Percentiles rank a stretch among this genome's conserved stretches.
phyloP scores from a whole-genome alignment of 768 basidiomycete species.

The Mycena epipterygia region DNA sequence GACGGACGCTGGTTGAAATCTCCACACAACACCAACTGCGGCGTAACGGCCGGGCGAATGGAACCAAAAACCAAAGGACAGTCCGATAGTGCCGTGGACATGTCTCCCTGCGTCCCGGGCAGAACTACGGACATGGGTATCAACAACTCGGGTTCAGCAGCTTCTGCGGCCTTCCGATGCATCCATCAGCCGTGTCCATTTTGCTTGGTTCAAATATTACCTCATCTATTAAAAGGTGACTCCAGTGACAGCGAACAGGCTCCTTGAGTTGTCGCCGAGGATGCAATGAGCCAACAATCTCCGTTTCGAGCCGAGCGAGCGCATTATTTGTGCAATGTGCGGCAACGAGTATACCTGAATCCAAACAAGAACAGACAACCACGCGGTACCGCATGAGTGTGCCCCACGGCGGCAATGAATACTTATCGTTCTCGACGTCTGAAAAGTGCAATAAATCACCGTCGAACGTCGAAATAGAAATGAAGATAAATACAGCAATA shows the following conservation, averaged over 20 bases:
- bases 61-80: slow-evolving; percentile 35
- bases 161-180: slow-evolving; percentile 61
- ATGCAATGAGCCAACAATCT: slow-evolving; percentile 53
- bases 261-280: slow-evolving; percentile 48
- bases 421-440: slow-evolving; percentile 64
- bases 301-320: slow-evolving; percentile 56
- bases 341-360: slow-evolving; percentile 58
- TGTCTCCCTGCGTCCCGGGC: slow-evolving; percentile 39
- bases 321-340: slow-evolving; percentile 60
- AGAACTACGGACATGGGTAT: slow-evolving; percentile 65
- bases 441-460: not conserved
- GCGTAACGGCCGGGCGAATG: slow-evolving; percentile 42
- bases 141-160: slow-evolving; percentile 64
- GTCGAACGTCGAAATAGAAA: not conserved
- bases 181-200: not conserved
- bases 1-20: slow-evolving; percentile 63
- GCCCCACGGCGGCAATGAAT: slow-evolving; percentile 61
- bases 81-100: slow-evolving; percentile 18
- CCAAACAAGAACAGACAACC: slow-evolving; percentile 61
- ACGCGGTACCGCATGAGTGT: slow-evolving; percentile 61
- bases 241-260: slow-evolving; percentile 61
- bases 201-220: slow-evolving; percentile 36
- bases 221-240: slow-evolving; percentile 67
- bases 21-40: slow-evolving; percentile 66
- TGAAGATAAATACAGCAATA: slow-evolving; percentile 58